Evolutionary conservation across 2,329 filamentous ascomycete genomes (phyloP).

Genomic region (Elsinoe australis): DNA sequence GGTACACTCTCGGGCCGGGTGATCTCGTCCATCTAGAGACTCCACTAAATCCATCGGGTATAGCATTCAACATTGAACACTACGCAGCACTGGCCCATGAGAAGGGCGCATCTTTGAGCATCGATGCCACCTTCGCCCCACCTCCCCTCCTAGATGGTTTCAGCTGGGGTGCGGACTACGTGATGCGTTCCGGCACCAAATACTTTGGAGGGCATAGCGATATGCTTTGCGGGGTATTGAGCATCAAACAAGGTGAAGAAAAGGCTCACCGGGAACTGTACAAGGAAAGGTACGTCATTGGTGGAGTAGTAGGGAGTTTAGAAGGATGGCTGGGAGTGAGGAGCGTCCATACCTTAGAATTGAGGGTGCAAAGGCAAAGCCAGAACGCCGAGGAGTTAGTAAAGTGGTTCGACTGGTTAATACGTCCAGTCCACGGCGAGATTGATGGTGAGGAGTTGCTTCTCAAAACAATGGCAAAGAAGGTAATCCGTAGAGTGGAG

Average conservation of each 20-base stretch:
- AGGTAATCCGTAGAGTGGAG: slow-evolving; percentile 53
- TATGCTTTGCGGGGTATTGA: slow-evolving; percentile 78
- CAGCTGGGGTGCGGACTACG: slow-evolving; percentile 66
- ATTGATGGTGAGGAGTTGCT: slow-evolving; percentile 27
- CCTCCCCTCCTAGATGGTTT: slow-evolving; percentile 87
- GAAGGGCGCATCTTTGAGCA: slow-evolving; percentile 66
- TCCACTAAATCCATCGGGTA: slow-evolving; percentile 82
- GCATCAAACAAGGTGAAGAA: slow-evolving; percentile 51
- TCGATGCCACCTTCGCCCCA: slow-evolving; percentile 89
- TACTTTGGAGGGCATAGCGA: slow-evolving; percentile 95
- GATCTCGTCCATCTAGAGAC: slow-evolving; percentile 91
- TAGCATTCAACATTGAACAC: slow-evolving; percentile 62
- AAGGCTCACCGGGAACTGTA: slow-evolving; percentile 46
- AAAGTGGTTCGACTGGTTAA: slow-evolving; percentile 55
- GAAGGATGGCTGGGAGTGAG: slow-evolving; percentile 89
- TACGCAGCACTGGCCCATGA: slow-evolving; percentile 67
- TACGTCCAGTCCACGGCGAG: no score
- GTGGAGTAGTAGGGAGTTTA: slow-evolving; percentile 77
- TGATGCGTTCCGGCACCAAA: slow-evolving; percentile 92
- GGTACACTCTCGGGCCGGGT: no score
- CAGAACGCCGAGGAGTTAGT: slow-evolving; percentile 63
- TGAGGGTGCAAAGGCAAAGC: slow-evolving; percentile 73
- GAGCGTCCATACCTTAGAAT: slow-evolving; percentile 74
- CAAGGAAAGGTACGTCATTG: slow-evolving; percentile 66
- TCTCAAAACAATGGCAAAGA: slow-evolving; percentile 47